These are phyloP conservation scores for Microsporum ferrugineum DNA, from an alignment of 2,329 filamentous ascomycete genomes.

Conservation along the genomic window DNA sequence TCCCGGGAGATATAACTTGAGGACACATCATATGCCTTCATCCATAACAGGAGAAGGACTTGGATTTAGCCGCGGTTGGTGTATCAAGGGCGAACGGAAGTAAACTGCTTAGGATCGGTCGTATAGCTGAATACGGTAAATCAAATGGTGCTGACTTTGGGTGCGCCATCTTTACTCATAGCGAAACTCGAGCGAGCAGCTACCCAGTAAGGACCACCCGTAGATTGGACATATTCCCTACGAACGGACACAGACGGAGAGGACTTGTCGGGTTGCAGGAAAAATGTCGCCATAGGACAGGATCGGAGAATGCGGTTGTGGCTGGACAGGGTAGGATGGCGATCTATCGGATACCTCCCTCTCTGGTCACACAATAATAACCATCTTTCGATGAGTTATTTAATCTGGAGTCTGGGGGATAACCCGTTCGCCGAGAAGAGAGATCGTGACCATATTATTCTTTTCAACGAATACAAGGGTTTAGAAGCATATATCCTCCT, in stretches of 20 bases:
- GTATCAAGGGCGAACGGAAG: not conserved
- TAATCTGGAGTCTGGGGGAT: not conserved
- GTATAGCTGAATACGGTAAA: not conserved
- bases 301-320: not conserved
- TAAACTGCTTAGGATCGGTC: not conserved
- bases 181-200: not conserved
- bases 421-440: not conserved
- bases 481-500: not conserved
- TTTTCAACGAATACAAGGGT: not conserved
- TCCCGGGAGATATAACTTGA: not conserved
- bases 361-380: not conserved
- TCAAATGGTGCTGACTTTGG: not conserved
- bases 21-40: not conserved
- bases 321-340: not conserved
- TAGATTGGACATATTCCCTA: not conserved
- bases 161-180: not conserved
- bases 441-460: not conserved
- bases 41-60: not conserved
- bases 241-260: not conserved
- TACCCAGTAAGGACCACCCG: not conserved
- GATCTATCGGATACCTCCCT: not conserved
- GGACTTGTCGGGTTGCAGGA: not conserved
- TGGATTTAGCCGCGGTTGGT: not conserved
- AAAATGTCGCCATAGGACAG: not conserved
- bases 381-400: not conserved